Evolutionary conservation across 139 green algal genomes (phyloP).

Genomic region (Diplosphaera chodatii): DNA sequence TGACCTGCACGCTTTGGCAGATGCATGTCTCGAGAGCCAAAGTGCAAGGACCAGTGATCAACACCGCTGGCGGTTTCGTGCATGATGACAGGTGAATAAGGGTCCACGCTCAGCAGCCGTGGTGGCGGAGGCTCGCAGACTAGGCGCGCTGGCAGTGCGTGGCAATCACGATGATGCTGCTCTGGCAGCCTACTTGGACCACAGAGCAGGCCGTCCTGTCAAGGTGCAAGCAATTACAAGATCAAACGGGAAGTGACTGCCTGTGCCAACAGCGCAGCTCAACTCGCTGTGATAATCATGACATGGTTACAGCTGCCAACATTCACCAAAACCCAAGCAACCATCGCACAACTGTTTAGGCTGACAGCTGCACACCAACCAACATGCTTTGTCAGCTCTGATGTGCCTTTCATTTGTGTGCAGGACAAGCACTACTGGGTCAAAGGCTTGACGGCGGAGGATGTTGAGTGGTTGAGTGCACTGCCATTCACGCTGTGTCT

Average conservation of each 20-base stretch:
- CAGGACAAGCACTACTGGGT: conserved; percentile 6
- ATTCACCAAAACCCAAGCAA: too few species aligned
- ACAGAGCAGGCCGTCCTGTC: neutral
- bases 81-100: conserved; percentile 25
- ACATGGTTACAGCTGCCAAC: too few species aligned
- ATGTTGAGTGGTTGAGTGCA: neutral
- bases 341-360: too few species aligned
- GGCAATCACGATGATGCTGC: conserved; percentile 45
- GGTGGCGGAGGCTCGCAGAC: conserved; percentile 4
- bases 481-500: conserved; percentile 6
- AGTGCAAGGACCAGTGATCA: too few species aligned
- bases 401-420: too few species aligned
- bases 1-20: too few species aligned
- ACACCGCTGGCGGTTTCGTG: too few species aligned
- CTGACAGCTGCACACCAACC: too few species aligned
- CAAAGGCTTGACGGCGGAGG: neutral
- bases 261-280: conserved; percentile 2
- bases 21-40: too few species aligned
- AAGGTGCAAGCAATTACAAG: neutral
- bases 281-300: too few species aligned
- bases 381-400: too few species aligned
- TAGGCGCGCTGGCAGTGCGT: conserved; percentile 18
- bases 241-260: neutral
- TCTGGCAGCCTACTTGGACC: conserved; percentile 7
- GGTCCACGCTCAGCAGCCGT: conserved; percentile 23